Percentiles rank a stretch among this genome's conserved stretches.
Evolutionary conservation across 768 basidiomycete genomes (phyloP).

Genomic region (Thelephora ganbajun): DNA sequence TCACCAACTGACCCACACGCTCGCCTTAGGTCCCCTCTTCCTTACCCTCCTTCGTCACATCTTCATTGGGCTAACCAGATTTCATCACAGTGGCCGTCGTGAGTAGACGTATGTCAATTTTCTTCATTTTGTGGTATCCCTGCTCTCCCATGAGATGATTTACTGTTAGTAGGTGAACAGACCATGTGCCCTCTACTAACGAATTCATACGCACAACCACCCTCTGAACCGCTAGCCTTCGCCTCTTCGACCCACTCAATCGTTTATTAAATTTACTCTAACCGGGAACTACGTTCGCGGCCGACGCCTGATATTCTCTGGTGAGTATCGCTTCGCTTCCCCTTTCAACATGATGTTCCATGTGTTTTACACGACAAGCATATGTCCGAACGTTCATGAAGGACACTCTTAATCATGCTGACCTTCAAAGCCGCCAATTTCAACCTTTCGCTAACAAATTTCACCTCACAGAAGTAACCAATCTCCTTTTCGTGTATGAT

Average conservation of each 20-base stretch:
- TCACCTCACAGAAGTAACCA: no score
- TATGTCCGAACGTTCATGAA: not conserved
- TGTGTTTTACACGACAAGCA: not conserved
- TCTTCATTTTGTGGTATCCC: not conserved
- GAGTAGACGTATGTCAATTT: not conserved
- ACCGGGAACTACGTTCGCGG: not conserved
- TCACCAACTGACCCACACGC: not conserved
- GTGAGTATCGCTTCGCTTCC: not conserved
- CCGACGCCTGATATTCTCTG: not conserved
- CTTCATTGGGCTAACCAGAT: no score
- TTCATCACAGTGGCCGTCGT: no score
- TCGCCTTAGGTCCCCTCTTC: not conserved
- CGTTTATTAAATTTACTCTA: not conserved
- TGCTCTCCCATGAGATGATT: not conserved
- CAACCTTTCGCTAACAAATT: no score
- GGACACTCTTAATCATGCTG: not conserved
- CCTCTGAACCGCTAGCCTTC: not conserved
- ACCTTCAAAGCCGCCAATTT: no score
- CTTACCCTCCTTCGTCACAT: no score
- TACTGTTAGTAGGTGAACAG: not conserved
- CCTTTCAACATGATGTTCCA: not conserved
- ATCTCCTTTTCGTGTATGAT: no score
- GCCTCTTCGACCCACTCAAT: not conserved
- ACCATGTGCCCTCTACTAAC: not conserved
- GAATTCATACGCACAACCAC: not conserved